Percentiles rank a stretch among this genome's conserved stretches.
Evolutionary conservation across 129 eudicot species (phyloP).

Genomic region (Saposhnikovia divaricata): DNA sequence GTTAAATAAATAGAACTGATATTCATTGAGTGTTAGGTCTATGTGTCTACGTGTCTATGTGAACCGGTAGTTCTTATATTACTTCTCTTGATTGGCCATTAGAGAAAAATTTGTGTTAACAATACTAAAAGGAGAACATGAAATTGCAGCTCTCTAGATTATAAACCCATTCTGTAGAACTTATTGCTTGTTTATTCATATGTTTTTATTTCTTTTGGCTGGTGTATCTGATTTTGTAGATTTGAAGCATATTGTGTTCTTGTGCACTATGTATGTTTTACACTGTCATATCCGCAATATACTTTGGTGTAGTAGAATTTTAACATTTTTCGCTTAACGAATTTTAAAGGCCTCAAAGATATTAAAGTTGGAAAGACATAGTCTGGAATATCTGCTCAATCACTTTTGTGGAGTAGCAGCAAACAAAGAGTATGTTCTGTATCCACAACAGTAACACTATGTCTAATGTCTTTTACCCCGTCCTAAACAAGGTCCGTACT

Average conservation of each 20-base stretch:
- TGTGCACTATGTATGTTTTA: background rate
- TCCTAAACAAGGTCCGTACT: background rate
- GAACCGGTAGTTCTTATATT: too few relatives aligned
- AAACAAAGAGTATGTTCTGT: conserved; percentile 69
- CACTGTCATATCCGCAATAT: background rate
- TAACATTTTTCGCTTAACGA: background rate
- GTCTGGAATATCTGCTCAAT: conserved; percentile 68
- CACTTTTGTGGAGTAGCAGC: conserved; percentile 81
- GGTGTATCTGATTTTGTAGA: background rate
- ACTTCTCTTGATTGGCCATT: too few relatives aligned
- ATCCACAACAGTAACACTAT: background rate
- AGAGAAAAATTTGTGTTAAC: too few relatives aligned
- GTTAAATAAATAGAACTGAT: background rate
- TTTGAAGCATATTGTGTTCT: background rate
- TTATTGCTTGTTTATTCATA: background rate
- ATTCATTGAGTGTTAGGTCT: too few relatives aligned
- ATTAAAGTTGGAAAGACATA: conserved; percentile 74
- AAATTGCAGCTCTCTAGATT: background rate
- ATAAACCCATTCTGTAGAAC: background rate
- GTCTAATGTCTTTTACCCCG: background rate
- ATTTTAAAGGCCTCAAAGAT: conserved; percentile 69
- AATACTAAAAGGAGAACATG: too few relatives aligned
- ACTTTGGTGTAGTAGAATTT: background rate
- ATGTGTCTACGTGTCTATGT: too few relatives aligned
- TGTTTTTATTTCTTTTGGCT: background rate